These are phyloP conservation scores for Gigaspora rosea DNA, from an alignment of 192 early-diverging fungal species.

Conservation along the genomic window DNA sequence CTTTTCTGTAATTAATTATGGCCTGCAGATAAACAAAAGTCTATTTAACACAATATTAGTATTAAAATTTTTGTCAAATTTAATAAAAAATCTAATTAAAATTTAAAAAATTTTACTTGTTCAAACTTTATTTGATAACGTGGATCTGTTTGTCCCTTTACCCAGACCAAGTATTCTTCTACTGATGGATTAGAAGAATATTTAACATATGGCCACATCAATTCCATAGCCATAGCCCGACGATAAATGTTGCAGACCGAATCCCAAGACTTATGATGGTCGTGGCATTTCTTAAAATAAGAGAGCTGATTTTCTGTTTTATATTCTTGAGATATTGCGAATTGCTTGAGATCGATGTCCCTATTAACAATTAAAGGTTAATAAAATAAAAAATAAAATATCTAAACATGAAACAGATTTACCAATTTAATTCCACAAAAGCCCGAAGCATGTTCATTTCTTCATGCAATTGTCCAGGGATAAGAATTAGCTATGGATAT, in stretches of 20 bases:
- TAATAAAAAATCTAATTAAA: constrained; percentile 2
- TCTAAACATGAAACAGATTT: too few relatives aligned
- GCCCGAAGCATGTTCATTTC: too few relatives aligned
- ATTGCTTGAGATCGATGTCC: constrained; percentile 13
- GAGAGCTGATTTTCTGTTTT: constrained; percentile 2
- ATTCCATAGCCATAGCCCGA: neutral
- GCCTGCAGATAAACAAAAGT: constrained; percentile 18
- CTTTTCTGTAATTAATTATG: constrained; percentile 8
- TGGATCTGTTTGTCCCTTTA: constrained; percentile 8
- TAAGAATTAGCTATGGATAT: too few relatives aligned
- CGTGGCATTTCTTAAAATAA: constrained; percentile 10
- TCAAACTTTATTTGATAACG: constrained; percentile 22
- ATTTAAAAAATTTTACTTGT: neutral
- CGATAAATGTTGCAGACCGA: neutral
- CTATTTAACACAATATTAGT: constrained; percentile 12
- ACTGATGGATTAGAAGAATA: constrained; percentile 12
- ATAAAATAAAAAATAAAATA: neutral
- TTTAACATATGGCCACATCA: neutral
- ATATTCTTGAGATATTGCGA: constrained; percentile 1
- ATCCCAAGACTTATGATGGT: neutral
- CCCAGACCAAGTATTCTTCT: constrained; percentile 15
- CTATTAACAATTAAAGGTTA: constrained; percentile 1
- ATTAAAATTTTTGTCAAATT: neutral
- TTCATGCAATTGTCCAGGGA: too few relatives aligned
- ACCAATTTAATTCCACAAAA: too few relatives aligned